Base-by-base conservation (phyloP, 192 early-diverging fungal genomes). In the Spizellomyces punctatus region DNA sequence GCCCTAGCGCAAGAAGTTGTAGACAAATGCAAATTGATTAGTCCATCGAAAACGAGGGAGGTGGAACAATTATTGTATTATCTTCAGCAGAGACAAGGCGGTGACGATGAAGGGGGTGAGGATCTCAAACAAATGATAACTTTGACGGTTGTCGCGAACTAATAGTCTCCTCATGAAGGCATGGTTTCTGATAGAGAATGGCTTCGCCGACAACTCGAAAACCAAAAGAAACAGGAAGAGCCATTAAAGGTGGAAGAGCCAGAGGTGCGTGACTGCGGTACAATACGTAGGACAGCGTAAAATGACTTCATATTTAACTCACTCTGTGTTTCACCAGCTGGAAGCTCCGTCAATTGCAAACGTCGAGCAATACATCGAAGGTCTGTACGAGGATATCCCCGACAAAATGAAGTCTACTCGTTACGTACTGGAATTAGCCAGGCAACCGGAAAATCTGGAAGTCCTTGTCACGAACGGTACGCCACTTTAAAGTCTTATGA, bases 361-460 rank as follows among this genome's bases (percentile, higher is more conserved):
- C 46, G 79, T 85, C 43, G 83, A 85, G 55, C 56, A 68, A 27
- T 85, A 85, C 64, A 81, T 85, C 46, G 83, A 85, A 70, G 83
- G 83, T 1, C 67, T 85, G 5, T 85, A 85, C 72, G 83, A 85
- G 62, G 83, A 85, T 52, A 81, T 83, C 19, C 77, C 80, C 14
- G 83, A 85, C 17, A 85, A 85, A 56, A 75, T 83, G 48, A 69
- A 59, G n/a, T 78, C 81, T 22, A 85, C 83, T 4, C 57, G 79
- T 16, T 71, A 74, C 19, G 81, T 85, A n/a, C 58, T 85, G 27
- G 67, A 83, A 62, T 67, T 81, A 10, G 81, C 83, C 9, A 75
- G 77, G 50, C 68, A 73, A 14, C 83, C 81, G 6, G 79, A 79
- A 68, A 81, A 85, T 47, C 61, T 85, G 74, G 79, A 77, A 16